A percentile compares a stretch with the other conserved stretches of the same genome.
Evolutionary conservation across 345 rosid genomes (phyloP).

Genomic region (Punica granatum): DNA sequence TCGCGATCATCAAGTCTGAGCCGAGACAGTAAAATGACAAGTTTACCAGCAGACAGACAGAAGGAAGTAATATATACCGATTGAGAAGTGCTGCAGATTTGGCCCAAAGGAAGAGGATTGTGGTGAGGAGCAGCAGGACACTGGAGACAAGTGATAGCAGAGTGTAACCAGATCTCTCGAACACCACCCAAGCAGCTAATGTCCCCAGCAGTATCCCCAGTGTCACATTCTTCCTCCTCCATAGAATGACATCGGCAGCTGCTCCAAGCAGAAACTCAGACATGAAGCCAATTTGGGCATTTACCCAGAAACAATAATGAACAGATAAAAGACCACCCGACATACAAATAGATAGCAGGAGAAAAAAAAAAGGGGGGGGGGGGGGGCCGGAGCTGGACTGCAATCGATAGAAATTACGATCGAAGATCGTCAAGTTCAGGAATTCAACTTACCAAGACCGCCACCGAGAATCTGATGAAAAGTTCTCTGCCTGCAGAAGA

Average conservation of each 20-base stretch:
- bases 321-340: neutral
- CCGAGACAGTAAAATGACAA: neutral
- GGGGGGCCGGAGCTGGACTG: neutral
- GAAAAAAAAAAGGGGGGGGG: too few species aligned
- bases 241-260: constrained; percentile 89
- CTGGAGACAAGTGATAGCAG: constrained; percentile 75
- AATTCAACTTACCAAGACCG: constrained; percentile 46
- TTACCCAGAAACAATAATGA: neutral
- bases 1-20: too few species aligned
- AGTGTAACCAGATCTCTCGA: constrained; percentile 79
- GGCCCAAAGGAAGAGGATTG: constrained; percentile 87
- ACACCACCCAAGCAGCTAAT: constrained; percentile 80
- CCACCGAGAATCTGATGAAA: constrained; percentile 84
- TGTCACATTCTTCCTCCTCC: constrained; percentile 69
- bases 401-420: neutral
- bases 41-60: neutral
- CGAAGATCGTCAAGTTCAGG: constrained; percentile 2
- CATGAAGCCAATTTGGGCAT: neutral
- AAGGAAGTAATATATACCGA: constrained; percentile 31
- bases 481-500: constrained; percentile 60
- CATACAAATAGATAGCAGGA: too few species aligned
- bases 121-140: constrained; percentile 74
- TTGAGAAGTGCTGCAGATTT: constrained; percentile 93
- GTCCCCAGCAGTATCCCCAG: constrained; percentile 55
- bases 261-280: constrained; percentile 13